Percentiles rank a stretch among this genome's conserved stretches.
Evolutionary conservation across 139 green algal genomes (phyloP).

Genomic region (Coccomyxa sp.): DNA sequence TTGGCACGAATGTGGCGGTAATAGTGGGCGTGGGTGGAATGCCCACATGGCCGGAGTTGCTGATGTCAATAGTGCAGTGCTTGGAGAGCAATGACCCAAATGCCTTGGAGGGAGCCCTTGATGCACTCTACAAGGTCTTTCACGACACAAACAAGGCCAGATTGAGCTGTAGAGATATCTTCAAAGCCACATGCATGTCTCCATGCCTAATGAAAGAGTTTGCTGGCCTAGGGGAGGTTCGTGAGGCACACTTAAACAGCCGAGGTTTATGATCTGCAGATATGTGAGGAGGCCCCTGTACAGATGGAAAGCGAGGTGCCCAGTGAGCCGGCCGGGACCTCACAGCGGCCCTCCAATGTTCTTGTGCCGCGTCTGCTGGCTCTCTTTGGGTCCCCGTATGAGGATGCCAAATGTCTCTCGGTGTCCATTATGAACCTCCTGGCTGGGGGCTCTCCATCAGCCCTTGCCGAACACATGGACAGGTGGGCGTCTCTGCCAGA

Average conservation of each 20-base stretch:
- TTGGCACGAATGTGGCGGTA: conserved; percentile 58
- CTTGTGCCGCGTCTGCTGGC: conserved; percentile 69
- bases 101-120: conserved; percentile 79
- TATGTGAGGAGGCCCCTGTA: conserved; percentile 60
- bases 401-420: conserved; percentile 39
- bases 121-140: conserved; percentile 84
- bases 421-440: conserved; percentile 72
- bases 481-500: conserved; percentile 26
- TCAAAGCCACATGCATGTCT: background rate
- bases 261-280: conserved; percentile 21
- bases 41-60: conserved; percentile 73
- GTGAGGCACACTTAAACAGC: background rate
- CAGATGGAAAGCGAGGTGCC: conserved; percentile 59
- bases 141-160: background rate
- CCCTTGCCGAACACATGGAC: conserved; percentile 53
- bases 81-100: conserved; percentile 40
- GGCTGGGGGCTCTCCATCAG: conserved; percentile 50
- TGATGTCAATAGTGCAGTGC: conserved; percentile 47
- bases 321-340: conserved; percentile 1
- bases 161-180: background rate
- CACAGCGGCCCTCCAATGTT: conserved; percentile 22
- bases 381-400: conserved; percentile 37
- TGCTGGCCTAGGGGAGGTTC: background rate
- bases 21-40: conserved; percentile 55
- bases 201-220: no score